phyloP scores from a whole-genome alignment of 331 rosid genomes.

The Saraca asoca region DNA sequence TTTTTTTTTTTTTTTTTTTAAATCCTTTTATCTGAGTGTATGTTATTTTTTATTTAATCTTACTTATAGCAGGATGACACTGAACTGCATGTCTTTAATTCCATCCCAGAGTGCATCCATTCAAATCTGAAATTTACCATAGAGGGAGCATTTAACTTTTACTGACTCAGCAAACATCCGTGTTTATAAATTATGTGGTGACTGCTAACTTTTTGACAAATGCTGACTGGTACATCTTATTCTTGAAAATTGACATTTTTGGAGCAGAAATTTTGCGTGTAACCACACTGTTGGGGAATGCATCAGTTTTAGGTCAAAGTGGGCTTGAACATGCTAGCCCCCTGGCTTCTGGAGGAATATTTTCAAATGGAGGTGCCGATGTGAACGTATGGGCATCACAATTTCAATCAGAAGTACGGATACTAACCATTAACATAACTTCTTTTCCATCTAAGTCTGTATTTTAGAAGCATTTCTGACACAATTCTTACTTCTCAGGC shows the following conservation, averaged over 20 bases:
- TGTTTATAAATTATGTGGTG: slow-evolving; percentile 83
- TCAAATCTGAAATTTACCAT: slow-evolving; percentile 47
- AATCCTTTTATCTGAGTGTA: slow-evolving; percentile 20
- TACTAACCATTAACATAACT: slow-evolving; percentile 99
- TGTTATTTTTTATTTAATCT: slow-evolving; percentile 31
- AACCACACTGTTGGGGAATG: slow-evolving; percentile 98
- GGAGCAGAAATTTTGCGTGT: slow-evolving; percentile 99
- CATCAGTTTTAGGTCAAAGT: slow-evolving; percentile 99
- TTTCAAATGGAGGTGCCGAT: slow-evolving; percentile 90
- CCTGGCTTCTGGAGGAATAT: slow-evolving; percentile 97
- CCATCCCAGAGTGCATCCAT: slow-evolving; percentile 38
- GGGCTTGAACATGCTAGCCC: slow-evolving; percentile 99
- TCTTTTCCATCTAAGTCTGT: slow-evolving; percentile 87
- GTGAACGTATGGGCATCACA: slow-evolving; percentile 92
- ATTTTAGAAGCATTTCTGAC: slow-evolving; percentile 79
- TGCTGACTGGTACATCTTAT: slow-evolving; percentile 99
- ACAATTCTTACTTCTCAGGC: slow-evolving; percentile 58
- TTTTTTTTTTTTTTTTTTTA: background rate
- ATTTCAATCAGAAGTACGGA: slow-evolving; percentile 99
- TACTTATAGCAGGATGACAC: slow-evolving; percentile 38
- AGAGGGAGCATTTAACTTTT: slow-evolving; percentile 54
- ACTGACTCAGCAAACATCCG: slow-evolving; percentile 81
- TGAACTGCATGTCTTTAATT: slow-evolving; percentile 41
- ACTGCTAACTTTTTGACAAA: slow-evolving; percentile 94
- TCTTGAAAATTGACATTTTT: slow-evolving; percentile 99